Base-by-base conservation (phyloP, 2,329 filamentous ascomycete species). In the Paraconiothyrium sp. region DNA sequence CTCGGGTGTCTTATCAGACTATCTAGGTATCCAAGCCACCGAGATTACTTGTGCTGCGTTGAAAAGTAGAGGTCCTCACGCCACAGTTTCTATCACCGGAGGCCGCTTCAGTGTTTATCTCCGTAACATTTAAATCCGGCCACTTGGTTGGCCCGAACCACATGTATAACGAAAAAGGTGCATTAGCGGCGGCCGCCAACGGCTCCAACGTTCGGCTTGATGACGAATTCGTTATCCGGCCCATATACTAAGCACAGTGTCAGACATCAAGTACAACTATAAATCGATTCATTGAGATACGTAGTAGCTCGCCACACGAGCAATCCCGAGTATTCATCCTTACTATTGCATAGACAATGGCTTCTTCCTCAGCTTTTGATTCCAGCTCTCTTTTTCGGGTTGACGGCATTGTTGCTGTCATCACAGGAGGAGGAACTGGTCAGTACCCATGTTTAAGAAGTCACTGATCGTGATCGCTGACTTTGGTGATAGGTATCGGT, bases 351-450 rank as follows among this genome's bases (percentile, higher is more conserved):
- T 14, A 11, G 4, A 43, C 11, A 2, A 54, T 54, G 50, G 11
- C 50, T n/a, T 32, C 50, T 22, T 43, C 50, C 4, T 43, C 37
- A 27, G 50, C 50, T 54, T 54, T 43, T 20, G 50, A 54, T 9
- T 22, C 50, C 14, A 43, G 50, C 37, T 43, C 50, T 4, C 52
- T 67, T 8, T 69, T 68, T 35, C 55, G 54, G 41, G 65, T 69
- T 11, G 62, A 69, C 20, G 62, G 65, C 44, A 22, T 69, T 32
- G 59, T 69, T 3, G 65, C 67, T 11, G 67, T 69, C 1, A 56
- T 68, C 1, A 69, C 67, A 3, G 67, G 67, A 24, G 67, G 67
- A 41, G 65, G 57, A 32, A 67, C 65, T 58, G 67, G 67, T 69
- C 14, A 49, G 37, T 52, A 34, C 20, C 14, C 30, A 13, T 30